These are phyloP conservation scores for Penicillium subrubescens DNA, from an alignment of 495 filamentous ascomycete genomes.

Conservation along the genomic window DNA sequence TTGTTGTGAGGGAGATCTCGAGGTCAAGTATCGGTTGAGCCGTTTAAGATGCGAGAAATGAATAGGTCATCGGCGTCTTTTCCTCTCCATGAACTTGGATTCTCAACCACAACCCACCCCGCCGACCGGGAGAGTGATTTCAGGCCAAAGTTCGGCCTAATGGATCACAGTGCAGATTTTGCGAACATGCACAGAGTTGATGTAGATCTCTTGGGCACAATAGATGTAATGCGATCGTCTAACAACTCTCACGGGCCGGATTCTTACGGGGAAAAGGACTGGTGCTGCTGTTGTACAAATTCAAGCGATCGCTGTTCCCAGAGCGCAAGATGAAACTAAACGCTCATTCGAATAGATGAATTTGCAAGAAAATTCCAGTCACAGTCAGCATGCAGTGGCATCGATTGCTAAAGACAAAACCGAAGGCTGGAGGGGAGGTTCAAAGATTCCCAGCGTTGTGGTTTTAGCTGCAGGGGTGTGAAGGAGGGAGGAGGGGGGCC, in stretches of 20 bases:
- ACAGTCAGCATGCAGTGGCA: not conserved
- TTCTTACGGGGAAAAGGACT: not conserved
- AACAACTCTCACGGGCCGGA: not conserved
- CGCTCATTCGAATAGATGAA: not conserved
- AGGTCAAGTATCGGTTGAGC: not conserved
- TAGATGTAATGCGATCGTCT: not conserved
- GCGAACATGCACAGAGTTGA: not conserved
- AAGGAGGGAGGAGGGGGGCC: slow-evolving; percentile 16
- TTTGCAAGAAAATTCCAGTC: not conserved
- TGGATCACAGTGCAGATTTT: not conserved
- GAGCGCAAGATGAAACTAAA: not conserved
- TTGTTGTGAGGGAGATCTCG: not conserved
- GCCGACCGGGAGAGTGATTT: slow-evolving; percentile 7
- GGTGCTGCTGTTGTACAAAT: not conserved
- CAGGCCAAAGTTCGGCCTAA: not conserved
- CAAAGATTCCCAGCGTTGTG: slow-evolving; percentile 37
- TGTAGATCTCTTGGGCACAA: not conserved
- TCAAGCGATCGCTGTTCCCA: not conserved
- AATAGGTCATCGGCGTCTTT: slow-evolving; percentile 7
- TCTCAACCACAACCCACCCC: not conserved
- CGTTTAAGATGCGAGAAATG: not conserved
- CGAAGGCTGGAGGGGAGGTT: slow-evolving; percentile 15
- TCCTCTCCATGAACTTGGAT: slow-evolving; percentile 28
- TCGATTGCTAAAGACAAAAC: slow-evolving; percentile 6
- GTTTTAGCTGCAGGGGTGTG: slow-evolving; percentile 44